Conservation (phyloP, 192 early-diverging fungal genomes). For the Umbelopsis isabellina region DNA sequence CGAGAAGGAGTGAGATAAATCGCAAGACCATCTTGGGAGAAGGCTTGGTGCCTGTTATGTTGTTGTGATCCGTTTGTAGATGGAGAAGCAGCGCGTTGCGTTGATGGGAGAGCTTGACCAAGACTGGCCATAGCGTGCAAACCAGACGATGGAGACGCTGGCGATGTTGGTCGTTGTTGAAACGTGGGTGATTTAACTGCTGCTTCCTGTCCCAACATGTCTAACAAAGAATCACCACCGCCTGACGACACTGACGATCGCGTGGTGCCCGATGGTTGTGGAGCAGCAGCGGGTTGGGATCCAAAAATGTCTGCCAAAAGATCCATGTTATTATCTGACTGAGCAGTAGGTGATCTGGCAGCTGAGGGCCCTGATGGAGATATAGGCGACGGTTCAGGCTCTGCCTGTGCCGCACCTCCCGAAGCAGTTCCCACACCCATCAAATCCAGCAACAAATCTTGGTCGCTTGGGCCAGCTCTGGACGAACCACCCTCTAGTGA, state of each 20-base stretch:
- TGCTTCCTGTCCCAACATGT: conserved; percentile 28
- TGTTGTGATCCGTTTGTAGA: conserved; percentile 23
- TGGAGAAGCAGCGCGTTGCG: conserved; percentile 24
- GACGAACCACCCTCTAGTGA: conserved; percentile 7
- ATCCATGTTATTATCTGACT: conserved; percentile 46
- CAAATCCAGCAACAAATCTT: conserved; percentile 68
- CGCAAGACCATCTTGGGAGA: conserved; percentile 77
- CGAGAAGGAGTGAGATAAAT: conserved; percentile 78
- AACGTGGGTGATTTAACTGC: conserved; percentile 15
- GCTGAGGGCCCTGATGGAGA: conserved; percentile 31
- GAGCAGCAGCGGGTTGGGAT: conserved; percentile 26
- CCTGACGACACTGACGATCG: conserved; percentile 28
- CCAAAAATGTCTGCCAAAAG: conserved; percentile 83
- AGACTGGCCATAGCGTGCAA: conserved; percentile 25
- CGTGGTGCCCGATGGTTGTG: conserved; percentile 33
- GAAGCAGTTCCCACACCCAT: conserved; percentile 67
- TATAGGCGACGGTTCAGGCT: conserved; percentile 31
- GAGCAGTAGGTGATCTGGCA: conserved; percentile 30
- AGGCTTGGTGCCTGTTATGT: conserved; percentile 58
- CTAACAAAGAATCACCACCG: conserved; percentile 33
- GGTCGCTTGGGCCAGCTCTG: conserved; percentile 50
- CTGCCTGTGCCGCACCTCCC: conserved; percentile 35
- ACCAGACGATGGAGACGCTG: not conserved
- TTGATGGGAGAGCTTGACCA: conserved; percentile 7
- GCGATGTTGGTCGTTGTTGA: not conserved